Conservation (phyloP, 2,329 filamentous ascomycete species). For the Neonectria coccinea region DNA sequence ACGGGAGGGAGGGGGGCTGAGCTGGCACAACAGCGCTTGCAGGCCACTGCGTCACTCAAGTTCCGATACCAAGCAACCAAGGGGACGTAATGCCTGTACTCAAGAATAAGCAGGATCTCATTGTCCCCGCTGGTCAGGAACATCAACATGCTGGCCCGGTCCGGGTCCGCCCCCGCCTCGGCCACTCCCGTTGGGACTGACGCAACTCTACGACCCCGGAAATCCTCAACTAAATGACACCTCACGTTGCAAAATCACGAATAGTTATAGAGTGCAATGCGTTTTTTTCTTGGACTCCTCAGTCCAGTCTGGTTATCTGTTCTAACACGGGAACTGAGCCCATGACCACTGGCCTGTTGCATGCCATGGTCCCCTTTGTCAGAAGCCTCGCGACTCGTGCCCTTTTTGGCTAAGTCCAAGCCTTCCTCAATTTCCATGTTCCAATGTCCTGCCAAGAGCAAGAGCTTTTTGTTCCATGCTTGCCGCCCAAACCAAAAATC, state of each 20-base stretch:
- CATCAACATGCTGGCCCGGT: background rate
- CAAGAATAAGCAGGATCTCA: no score
- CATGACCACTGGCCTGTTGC: slow-evolving; percentile 35
- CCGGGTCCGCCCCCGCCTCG: slow-evolving; percentile 1
- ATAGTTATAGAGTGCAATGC: slow-evolving; percentile 36
- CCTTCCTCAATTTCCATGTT: slow-evolving; percentile 47
- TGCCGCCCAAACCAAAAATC: slow-evolving; percentile 53
- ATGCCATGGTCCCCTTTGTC: slow-evolving; percentile 43
- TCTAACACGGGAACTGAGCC: slow-evolving; percentile 48
- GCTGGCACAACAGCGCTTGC: slow-evolving; percentile 6
- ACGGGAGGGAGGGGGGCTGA: slow-evolving; percentile 22
- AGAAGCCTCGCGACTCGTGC: slow-evolving; percentile 45
- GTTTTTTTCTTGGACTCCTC: slow-evolving; percentile 50
- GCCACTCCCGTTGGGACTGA: background rate
- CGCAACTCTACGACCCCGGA: background rate
- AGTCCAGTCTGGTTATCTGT: slow-evolving; percentile 51
- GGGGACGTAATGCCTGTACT: no score
- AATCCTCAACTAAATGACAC: background rate
- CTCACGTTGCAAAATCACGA: background rate
- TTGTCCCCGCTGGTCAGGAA: no score
- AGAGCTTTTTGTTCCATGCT: slow-evolving; percentile 48
- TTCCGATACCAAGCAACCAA: background rate
- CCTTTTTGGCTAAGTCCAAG: slow-evolving; percentile 43
- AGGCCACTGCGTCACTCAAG: background rate
- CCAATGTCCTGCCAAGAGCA: slow-evolving; percentile 48